These are phyloP conservation scores for Herpetomonas tarakana DNA, from an alignment of 208 protist species.

Conservation along the genomic window DNA sequence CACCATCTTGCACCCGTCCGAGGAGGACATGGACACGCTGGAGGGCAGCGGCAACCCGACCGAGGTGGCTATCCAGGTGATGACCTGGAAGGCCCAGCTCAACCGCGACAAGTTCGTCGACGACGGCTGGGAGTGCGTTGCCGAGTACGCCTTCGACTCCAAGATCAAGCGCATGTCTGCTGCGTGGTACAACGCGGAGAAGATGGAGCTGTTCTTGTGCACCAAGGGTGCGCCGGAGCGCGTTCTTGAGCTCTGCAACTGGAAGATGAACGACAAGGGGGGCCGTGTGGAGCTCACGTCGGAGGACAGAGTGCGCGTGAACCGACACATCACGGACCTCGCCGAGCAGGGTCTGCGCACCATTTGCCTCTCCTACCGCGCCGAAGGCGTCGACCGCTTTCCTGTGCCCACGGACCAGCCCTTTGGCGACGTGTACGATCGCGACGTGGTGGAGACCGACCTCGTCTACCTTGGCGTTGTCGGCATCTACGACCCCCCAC, in stretches of 20 bases:
- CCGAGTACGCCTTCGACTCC: conserved; percentile 88
- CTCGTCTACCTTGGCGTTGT: conserved; percentile 88
- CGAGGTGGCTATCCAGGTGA: conserved; percentile 87
- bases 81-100: conserved; percentile 83
- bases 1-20: conserved; percentile 50
- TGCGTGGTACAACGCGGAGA: conserved; percentile 61
- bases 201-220: conserved; percentile 64
- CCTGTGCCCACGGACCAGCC: conserved; percentile 32
- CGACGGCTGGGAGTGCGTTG: conserved; percentile 74
- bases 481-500: conserved; percentile 91
- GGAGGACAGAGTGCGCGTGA: conserved; percentile 32
- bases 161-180: conserved; percentile 88
- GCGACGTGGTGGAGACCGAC: conserved; percentile 79
- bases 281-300: conserved; percentile 27
- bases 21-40: conserved; percentile 61
- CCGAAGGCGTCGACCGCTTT: conserved; percentile 27
- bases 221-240: conserved; percentile 89
- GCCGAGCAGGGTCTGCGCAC: conserved; percentile 60
- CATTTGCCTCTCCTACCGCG: conserved; percentile 65
- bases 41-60: conserved; percentile 83
- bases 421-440: conserved; percentile 49
- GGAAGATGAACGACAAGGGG: conserved; percentile 34
- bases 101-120: conserved; percentile 60
- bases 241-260: conserved; percentile 71
- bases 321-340: conserved; percentile 55